Conservation (phyloP, 2,329 filamentous ascomycete species). For the Epichloe uncinata region DNA sequence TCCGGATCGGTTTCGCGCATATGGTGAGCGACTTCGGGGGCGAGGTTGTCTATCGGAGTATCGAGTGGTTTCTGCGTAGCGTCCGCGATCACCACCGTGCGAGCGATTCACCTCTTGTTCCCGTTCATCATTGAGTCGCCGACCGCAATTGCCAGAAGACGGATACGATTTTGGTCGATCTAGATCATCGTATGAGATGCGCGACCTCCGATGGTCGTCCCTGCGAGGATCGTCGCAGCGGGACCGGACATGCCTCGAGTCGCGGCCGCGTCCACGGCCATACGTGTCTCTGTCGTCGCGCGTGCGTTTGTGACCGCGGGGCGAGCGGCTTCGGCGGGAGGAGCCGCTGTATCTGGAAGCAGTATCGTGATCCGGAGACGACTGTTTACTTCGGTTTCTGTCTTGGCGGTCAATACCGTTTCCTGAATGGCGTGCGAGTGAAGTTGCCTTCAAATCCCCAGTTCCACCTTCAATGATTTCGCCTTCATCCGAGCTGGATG, state of each 20-base stretch:
- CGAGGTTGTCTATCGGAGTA: constrained; percentile 40
- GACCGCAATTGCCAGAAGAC: constrained; percentile 1
- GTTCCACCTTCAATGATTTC: constrained; percentile 67
- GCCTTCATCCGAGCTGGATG: constrained; percentile 66
- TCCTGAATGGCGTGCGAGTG: constrained; percentile 62
- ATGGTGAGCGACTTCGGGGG: constrained; percentile 41
- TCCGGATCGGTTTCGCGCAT: constrained; percentile 24
- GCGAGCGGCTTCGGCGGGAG: constrained; percentile 41
- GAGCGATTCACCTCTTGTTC: constrained; percentile 18
- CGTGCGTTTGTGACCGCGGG: constrained; percentile 53
- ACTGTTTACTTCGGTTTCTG: constrained; percentile 58
- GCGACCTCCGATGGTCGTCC: constrained; percentile 33
- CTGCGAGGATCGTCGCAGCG: constrained; percentile 46
- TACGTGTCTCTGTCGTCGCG: constrained; percentile 48
- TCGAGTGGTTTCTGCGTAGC: constrained; percentile 22
- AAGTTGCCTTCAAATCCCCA: constrained; percentile 68
- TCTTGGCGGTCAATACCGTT: constrained; percentile 82
- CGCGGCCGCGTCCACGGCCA: constrained; percentile 30
- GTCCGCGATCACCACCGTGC: constrained; percentile 12
- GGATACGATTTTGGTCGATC: constrained; percentile 32
- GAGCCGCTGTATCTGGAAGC: constrained; percentile 28
- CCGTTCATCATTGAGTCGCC: constrained; percentile 24
- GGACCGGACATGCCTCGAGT: constrained; percentile 46
- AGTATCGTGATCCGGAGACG: constrained; percentile 41
- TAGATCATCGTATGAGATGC: constrained; percentile 42